Evolutionary conservation across 2,329 filamentous ascomycete species (phyloP).

Genomic region (Elsinoe batatas): DNA sequence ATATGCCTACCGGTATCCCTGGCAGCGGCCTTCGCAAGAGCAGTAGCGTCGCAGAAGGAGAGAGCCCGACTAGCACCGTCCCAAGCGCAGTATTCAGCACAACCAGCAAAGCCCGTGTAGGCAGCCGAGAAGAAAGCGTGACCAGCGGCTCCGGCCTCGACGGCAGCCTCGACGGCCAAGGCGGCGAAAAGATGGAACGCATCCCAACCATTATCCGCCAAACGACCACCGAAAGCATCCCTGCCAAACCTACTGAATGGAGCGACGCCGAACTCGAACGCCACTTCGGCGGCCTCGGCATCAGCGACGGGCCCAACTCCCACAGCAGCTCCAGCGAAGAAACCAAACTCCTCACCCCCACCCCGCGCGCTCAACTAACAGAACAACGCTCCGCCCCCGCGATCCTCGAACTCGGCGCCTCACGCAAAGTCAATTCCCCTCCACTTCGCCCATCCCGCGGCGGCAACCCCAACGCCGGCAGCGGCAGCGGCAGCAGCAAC

Average conservation of each 20-base stretch:
- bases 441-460: slow-evolving; percentile 38
- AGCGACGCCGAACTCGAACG: slow-evolving; percentile 47
- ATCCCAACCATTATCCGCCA: slow-evolving; percentile 66
- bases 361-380: slow-evolving; percentile 45
- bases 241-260: slow-evolving; percentile 57
- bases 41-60: slow-evolving; percentile 50
- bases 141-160: slow-evolving; percentile 66
- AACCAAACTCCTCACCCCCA: slow-evolving; percentile 18
- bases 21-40: slow-evolving; percentile 55
- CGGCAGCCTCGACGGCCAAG: neutral
- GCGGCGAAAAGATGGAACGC: slow-evolving; percentile 71
- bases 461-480: neutral
- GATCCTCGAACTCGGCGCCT: slow-evolving; percentile 17
- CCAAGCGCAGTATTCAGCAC: slow-evolving; percentile 53
- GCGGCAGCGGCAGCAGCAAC: neutral
- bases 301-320: slow-evolving; percentile 36
- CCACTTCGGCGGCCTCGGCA: slow-evolving; percentile 59
- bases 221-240: slow-evolving; percentile 26
- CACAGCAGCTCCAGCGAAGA: slow-evolving; percentile 39
- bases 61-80: slow-evolving; percentile 73
- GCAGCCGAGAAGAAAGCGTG: slow-evolving; percentile 80
- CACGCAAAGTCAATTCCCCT: neutral
- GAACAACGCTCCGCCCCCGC: slow-evolving; percentile 59
- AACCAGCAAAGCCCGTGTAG: slow-evolving; percentile 66
- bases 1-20: slow-evolving; percentile 35